Percentiles rank a stretch among this genome's conserved stretches.
These are phyloP conservation scores for Sporobolomyces phaffii DNA, from an alignment of 768 basidiomycete genomes.

Conservation along the genomic window DNA sequence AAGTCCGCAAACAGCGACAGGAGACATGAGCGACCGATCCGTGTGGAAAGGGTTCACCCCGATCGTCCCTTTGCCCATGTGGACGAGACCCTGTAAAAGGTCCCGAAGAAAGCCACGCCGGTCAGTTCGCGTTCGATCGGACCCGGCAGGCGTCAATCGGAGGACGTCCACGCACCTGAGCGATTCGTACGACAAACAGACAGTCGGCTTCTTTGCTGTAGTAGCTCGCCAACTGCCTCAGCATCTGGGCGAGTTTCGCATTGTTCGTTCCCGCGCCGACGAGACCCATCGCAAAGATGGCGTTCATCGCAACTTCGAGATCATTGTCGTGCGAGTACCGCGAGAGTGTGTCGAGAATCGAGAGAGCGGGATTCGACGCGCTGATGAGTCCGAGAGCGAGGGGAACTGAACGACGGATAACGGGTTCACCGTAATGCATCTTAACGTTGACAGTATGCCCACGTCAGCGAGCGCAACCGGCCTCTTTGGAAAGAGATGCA, in stretches of 20 bases:
- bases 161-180: conserved; percentile 48
- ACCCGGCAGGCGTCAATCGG: background rate
- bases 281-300: conserved; percentile 97
- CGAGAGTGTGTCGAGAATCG: conserved; percentile 91
- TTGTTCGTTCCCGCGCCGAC: conserved; percentile 99
- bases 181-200: conserved; percentile 89
- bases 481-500: too few species aligned
- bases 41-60: conserved; percentile 94
- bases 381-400: conserved; percentile 91
- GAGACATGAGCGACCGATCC: conserved; percentile 82
- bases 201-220: conserved; percentile 97
- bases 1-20: conserved; percentile 80
- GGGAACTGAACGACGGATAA: conserved; percentile 84
- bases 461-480: too few species aligned
- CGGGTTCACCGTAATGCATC: conserved; percentile 98
- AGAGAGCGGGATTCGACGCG: conserved; percentile 89
- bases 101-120: background rate
- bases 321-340: conserved; percentile 99
- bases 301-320: conserved; percentile 88
- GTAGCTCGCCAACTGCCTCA: conserved; percentile 92
- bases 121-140: background rate
- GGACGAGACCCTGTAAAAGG: conserved; percentile 74
- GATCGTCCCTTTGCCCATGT: conserved; percentile 99
- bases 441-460: too few species aligned
- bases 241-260: conserved; percentile 93